These are phyloP conservation scores for Colletotrichum sp. DNA, from an alignment of 2,329 filamentous ascomycete species.

Conservation along the genomic window DNA sequence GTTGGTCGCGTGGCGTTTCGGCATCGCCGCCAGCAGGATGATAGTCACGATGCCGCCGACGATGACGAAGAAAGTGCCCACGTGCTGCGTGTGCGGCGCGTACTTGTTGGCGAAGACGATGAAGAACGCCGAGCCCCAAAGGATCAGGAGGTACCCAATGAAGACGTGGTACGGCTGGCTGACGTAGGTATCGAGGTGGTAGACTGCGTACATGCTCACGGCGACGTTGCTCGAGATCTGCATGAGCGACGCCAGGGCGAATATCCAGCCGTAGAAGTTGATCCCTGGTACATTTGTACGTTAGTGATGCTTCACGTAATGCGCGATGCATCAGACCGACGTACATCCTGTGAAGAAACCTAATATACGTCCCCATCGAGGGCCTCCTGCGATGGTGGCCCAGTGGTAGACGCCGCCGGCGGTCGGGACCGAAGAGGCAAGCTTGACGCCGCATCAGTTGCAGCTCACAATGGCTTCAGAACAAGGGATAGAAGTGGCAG, in stretches of 20 bases:
- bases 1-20: conserved; percentile 52
- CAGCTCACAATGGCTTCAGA: neutral
- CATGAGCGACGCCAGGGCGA: conserved; percentile 63
- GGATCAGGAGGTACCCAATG: conserved; percentile 59
- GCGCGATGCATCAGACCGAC: neutral
- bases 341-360: conserved; percentile 47
- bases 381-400: conserved; percentile 62
- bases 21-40: conserved; percentile 58
- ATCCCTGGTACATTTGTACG: conserved; percentile 33
- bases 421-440: conserved; percentile 66
- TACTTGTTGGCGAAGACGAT: conserved; percentile 63
- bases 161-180: conserved; percentile 64
- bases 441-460: conserved; percentile 37
- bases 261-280: conserved; percentile 67
- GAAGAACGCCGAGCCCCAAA: conserved; percentile 56
- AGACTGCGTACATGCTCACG: conserved; percentile 65
- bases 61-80: conserved; percentile 61
- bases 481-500: neutral
- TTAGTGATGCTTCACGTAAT: neutral
- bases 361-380: conserved; percentile 55
- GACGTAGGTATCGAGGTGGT: conserved; percentile 56
- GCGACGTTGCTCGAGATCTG: conserved; percentile 64
- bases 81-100: conserved; percentile 55
- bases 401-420: conserved; percentile 66
- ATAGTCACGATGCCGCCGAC: conserved; percentile 57